phyloP scores from a whole-genome alignment of 1,284 basidiomycete species.

The Pascua guehoae region DNA sequence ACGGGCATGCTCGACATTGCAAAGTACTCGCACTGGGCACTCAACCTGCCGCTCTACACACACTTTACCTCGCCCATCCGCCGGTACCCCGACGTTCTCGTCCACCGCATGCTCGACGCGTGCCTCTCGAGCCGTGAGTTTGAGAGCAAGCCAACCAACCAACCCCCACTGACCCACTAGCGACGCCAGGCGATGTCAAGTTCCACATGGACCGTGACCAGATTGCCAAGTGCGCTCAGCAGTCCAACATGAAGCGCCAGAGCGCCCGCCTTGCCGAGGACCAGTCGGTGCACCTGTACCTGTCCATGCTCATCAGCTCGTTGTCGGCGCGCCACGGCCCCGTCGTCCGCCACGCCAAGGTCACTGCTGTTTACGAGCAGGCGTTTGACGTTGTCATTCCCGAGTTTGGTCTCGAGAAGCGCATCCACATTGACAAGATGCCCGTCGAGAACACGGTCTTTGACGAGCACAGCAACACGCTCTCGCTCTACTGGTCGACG shows the following conservation, averaged over 20 bases:
- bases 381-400: conserved; percentile 87
- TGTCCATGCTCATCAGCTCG: conserved; percentile 85
- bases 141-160: too few species aligned
- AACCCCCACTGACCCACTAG: too few species aligned
- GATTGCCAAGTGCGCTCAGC: conserved; percentile 93
- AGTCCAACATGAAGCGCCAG: conserved; percentile 80
- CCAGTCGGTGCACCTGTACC: conserved; percentile 90
- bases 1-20: conserved; percentile 98
- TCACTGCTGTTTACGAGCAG: conserved; percentile 88
- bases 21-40: conserved; percentile 90
- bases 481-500: conserved; percentile 69
- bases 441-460: conserved; percentile 94
- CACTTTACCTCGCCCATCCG: conserved; percentile 95
- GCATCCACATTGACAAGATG: conserved; percentile 98
- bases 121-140: conserved; percentile 58
- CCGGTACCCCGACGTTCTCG: conserved; percentile 82
- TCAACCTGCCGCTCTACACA: conserved; percentile 89
- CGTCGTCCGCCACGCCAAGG: conserved; percentile 85
- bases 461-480: conserved; percentile 82
- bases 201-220: conserved; percentile 96
- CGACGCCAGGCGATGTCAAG: conserved; percentile 62
- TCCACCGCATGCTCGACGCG: conserved; percentile 95
- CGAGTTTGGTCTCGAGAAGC: conserved; percentile 96
- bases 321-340: conserved; percentile 92
- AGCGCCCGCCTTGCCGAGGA: conserved; percentile 83